These are phyloP conservation scores for Aspergillus sp. DNA, from an alignment of 2,329 filamentous ascomycete species.

Conservation along the genomic window DNA sequence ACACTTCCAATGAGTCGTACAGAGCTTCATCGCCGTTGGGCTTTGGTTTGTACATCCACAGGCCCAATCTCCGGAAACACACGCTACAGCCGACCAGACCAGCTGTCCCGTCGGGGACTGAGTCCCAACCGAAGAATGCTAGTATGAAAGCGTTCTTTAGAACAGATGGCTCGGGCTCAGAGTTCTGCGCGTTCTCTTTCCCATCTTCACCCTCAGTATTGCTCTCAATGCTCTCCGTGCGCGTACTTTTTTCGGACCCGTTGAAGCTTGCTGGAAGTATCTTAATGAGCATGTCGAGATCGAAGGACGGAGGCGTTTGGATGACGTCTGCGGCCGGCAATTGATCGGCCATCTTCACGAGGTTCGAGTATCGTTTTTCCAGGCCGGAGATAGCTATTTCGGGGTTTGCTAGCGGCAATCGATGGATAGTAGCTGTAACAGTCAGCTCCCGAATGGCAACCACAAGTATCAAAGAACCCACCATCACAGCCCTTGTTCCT, in stretches of 20 bases:
- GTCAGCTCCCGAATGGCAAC: slow-evolving; percentile 22
- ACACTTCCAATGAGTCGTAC: slow-evolving; percentile 62
- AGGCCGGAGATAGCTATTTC: slow-evolving; percentile 60
- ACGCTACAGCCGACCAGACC: slow-evolving; percentile 79
- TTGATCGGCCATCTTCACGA: slow-evolving; percentile 43
- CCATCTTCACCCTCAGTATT: neutral
- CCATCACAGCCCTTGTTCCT: slow-evolving; percentile 82
- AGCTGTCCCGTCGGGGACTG: slow-evolving; percentile 43
- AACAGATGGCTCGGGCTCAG: slow-evolving; percentile 32
- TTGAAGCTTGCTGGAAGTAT: slow-evolving; percentile 33
- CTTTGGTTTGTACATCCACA: slow-evolving; percentile 91
- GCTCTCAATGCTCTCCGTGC: slow-evolving; percentile 21
- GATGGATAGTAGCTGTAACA: slow-evolving; percentile 61
- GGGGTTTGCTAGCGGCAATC: slow-evolving; percentile 65
- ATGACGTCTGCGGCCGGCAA: slow-evolving; percentile 36
- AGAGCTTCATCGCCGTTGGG: slow-evolving; percentile 51
- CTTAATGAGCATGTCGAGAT: slow-evolving; percentile 34
- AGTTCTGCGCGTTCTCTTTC: slow-evolving; percentile 11
- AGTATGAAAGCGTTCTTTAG: slow-evolving; percentile 68
- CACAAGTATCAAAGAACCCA: slow-evolving; percentile 40
- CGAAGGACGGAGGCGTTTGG: slow-evolving; percentile 34
- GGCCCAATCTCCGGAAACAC: slow-evolving; percentile 82
- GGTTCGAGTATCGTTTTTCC: slow-evolving; percentile 63
- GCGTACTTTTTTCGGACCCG: neutral
- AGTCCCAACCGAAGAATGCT: slow-evolving; percentile 75